These are phyloP conservation scores for Jacaranda mimosifolia DNA, from an alignment of 257 asterid species.

Conservation along the genomic window DNA sequence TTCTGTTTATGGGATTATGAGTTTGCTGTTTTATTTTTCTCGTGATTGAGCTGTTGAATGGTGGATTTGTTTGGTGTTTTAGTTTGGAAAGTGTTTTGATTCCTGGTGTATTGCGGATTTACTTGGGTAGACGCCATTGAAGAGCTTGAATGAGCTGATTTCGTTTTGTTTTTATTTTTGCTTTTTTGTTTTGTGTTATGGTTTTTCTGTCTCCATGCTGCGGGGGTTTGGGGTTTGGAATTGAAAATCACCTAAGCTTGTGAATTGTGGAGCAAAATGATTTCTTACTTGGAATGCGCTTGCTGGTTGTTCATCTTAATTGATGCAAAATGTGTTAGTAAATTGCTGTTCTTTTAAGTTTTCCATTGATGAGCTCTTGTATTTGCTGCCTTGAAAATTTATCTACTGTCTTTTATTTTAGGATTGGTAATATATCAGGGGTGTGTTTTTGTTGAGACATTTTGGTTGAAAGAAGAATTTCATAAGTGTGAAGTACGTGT, in stretches of 20 bases:
- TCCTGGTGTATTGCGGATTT: background rate
- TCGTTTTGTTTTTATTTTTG: too few species aligned
- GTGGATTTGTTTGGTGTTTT: background rate
- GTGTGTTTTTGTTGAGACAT: slow-evolving; percentile 8
- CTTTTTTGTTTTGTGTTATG: background rate
- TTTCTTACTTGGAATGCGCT: background rate
- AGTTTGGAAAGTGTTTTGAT: slow-evolving; percentile 7
- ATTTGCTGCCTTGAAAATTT: slow-evolving; percentile 15
- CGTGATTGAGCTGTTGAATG: slow-evolving; percentile 27
- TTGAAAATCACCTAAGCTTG: slow-evolving; percentile 3
- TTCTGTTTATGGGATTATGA: slow-evolving; percentile 11
- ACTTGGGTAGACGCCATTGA: background rate
- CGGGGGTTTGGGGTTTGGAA: slow-evolving; percentile 12
- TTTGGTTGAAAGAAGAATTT: background rate
- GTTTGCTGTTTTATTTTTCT: background rate
- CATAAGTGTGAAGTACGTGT: slow-evolving; percentile 1
- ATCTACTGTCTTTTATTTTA: background rate
- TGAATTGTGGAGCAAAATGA: background rate
- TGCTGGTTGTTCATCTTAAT: slow-evolving; percentile 27
- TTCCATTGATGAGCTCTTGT: slow-evolving; percentile 8
- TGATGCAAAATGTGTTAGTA: slow-evolving; percentile 15
- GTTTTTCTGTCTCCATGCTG: background rate
- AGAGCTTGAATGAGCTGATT: slow-evolving; percentile 28
- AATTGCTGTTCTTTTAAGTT: slow-evolving; percentile 2
- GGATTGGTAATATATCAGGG: slow-evolving; percentile 18